These are phyloP conservation scores for Solanum pimpinellifolium DNA, from an alignment of 257 asterid genomes.

Conservation along the genomic window DNA sequence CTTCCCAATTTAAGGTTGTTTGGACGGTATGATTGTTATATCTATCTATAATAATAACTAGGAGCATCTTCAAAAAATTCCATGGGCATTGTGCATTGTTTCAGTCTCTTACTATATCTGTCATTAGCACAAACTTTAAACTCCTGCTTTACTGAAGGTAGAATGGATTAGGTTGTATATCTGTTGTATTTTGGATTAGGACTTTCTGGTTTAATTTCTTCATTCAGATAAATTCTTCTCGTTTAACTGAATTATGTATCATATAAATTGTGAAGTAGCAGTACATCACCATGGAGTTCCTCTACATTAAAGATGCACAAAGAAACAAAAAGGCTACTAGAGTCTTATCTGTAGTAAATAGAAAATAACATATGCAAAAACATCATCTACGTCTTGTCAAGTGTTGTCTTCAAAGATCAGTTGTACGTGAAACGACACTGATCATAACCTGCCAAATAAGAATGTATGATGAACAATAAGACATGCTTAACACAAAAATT, in stretches of 20 bases:
- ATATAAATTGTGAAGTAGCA: neutral
- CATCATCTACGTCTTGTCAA: neutral
- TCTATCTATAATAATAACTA: neutral
- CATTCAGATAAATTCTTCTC: neutral
- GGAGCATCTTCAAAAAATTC: neutral
- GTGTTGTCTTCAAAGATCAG: neutral
- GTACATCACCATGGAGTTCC: neutral
- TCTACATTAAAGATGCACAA: neutral
- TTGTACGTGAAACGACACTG: neutral
- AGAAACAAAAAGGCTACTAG: neutral
- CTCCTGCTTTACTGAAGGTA: neutral
- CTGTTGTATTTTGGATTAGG: neutral
- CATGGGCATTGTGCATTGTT: neutral
- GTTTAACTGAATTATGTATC: neutral
- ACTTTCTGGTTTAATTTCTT: neutral
- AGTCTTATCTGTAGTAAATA: neutral
- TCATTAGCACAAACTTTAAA: neutral
- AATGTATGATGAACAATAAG: neutral
- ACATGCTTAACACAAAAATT: neutral
- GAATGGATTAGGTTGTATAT: neutral
- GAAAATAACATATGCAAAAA: neutral
- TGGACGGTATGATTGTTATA: neutral
- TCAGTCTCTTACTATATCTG: neutral
- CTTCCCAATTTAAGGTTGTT: neutral
- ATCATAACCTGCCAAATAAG: neutral